Percentiles rank a stretch among this genome's conserved stretches.
These are phyloP conservation scores for Oldenlandia corymbosa DNA, from an alignment of 257 asterid species.

Conservation along the genomic window DNA sequence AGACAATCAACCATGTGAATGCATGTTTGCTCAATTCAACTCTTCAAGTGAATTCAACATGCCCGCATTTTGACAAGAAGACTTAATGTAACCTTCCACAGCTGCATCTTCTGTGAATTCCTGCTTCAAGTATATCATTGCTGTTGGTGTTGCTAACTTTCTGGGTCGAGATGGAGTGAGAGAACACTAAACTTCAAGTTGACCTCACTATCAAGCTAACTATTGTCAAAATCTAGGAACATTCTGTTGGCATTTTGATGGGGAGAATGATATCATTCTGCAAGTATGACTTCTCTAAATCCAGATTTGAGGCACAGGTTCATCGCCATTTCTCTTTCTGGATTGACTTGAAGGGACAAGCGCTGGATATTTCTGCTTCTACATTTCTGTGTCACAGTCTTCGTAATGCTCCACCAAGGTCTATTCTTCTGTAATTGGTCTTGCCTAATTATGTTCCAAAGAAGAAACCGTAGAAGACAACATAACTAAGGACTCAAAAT, in stretches of 20 bases:
- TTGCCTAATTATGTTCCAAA: constrained; percentile 39
- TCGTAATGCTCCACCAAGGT: constrained; percentile 69
- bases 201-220: constrained; percentile 13
- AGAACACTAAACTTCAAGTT: too few species aligned
- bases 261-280: constrained; percentile 60
- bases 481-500: not conserved
- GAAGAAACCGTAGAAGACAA: not conserved
- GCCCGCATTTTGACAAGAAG: too few species aligned
- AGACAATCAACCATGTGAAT: not conserved
- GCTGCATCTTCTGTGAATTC: too few species aligned
- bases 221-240: constrained; percentile 55
- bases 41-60: not conserved
- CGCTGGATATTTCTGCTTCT: constrained; percentile 58
- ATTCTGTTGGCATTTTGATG: constrained; percentile 80
- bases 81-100: too few species aligned
- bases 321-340: constrained; percentile 63
- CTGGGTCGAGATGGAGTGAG: constrained; percentile 79
- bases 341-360: constrained; percentile 79
- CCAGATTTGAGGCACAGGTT: constrained; percentile 74
- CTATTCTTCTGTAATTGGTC: constrained; percentile 57
- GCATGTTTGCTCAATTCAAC: not conserved
- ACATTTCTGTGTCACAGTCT: constrained; percentile 68
- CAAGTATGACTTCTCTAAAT: constrained; percentile 62
- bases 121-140: too few species aligned
- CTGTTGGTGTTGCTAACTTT: constrained; percentile 53